Percentiles rank a stretch among this genome's conserved stretches.
These are phyloP conservation scores for Caloboletus firmus DNA, from an alignment of 1,284 basidiomycete species.

Conservation along the genomic window DNA sequence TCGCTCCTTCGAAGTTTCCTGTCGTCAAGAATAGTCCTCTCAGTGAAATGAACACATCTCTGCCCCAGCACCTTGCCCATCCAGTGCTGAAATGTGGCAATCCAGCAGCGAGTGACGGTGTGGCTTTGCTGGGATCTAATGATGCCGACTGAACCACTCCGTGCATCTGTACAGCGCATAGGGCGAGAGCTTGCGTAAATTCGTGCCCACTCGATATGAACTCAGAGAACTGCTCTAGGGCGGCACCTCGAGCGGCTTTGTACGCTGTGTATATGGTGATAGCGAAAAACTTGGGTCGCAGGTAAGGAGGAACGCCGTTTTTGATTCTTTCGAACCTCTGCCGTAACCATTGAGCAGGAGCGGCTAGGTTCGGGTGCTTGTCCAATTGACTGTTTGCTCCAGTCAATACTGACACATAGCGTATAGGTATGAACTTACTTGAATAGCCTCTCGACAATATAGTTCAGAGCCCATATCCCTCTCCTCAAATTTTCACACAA, in stretches of 20 bases:
- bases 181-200: conserved; percentile 87
- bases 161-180: conserved; percentile 90
- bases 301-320: conserved; percentile 71
- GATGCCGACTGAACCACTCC: conserved; percentile 88
- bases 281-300: conserved; percentile 93
- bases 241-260: conserved; percentile 80
- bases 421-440: conserved; percentile 53
- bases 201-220: conserved; percentile 81
- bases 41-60: conserved; percentile 93
- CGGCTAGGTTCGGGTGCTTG: conserved; percentile 64
- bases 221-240: conserved; percentile 83
- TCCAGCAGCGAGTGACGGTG: conserved; percentile 89
- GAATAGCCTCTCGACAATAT: conserved; percentile 69
- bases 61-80: conserved; percentile 97
- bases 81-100: conserved; percentile 88
- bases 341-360: conserved; percentile 80
- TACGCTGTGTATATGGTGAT: conserved; percentile 87
- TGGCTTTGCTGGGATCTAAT: conserved; percentile 66
- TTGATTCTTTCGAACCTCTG: conserved; percentile 82
- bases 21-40: conserved; percentile 91
- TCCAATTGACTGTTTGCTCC: conserved; percentile 57
- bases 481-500: conserved; percentile 84
- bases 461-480: conserved; percentile 90
- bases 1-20: conserved; percentile 84
- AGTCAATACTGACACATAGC: not conserved